A percentile compares a stretch with the other conserved stretches of the same genome.
Conservation (phyloP, 805 yeast genomes). For the Pichia phayaonensis region DNA sequence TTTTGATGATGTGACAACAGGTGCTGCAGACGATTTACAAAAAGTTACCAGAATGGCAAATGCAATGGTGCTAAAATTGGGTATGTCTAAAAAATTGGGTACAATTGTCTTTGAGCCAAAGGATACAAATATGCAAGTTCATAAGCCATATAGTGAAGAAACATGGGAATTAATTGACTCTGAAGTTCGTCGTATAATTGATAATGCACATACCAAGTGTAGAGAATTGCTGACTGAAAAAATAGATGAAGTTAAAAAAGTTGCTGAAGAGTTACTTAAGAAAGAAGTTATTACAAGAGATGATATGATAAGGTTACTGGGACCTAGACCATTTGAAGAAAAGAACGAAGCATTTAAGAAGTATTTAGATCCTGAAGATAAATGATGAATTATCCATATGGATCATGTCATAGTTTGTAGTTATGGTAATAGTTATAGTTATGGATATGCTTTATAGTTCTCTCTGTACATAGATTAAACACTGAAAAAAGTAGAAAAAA, state of each 20-base stretch:
- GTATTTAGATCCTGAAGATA: conserved; percentile 31
- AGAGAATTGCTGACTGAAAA: conserved; percentile 59
- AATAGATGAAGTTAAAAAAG: conserved; percentile 66
- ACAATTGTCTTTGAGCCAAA: conserved; percentile 68
- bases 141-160: conserved; percentile 81
- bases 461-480: not conserved
- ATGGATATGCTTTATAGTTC: not conserved
- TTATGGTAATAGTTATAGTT: not conserved
- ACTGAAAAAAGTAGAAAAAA: not conserved
- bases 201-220: conserved; percentile 69
- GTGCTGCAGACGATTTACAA: conserved; percentile 94
- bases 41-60: conserved; percentile 92
- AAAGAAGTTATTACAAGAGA: conserved; percentile 92
- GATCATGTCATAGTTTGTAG: not conserved
- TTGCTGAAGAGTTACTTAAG: conserved; percentile 77
- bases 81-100: conserved; percentile 89
- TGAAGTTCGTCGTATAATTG: conserved; percentile 74
- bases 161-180: conserved; percentile 75
- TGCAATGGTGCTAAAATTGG: conserved; percentile 85
- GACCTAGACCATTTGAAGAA: conserved; percentile 88
- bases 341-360: conserved; percentile 86
- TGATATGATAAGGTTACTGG: conserved; percentile 84
- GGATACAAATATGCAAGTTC: conserved; percentile 41
- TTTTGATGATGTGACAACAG: conserved; percentile 87
- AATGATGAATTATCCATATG: not conserved